Percentiles rank a stretch among this genome's conserved stretches.
Evolutionary conservation across 1,139 yeast species (phyloP).

Genomic region (Hanseniaspora sp.): DNA sequence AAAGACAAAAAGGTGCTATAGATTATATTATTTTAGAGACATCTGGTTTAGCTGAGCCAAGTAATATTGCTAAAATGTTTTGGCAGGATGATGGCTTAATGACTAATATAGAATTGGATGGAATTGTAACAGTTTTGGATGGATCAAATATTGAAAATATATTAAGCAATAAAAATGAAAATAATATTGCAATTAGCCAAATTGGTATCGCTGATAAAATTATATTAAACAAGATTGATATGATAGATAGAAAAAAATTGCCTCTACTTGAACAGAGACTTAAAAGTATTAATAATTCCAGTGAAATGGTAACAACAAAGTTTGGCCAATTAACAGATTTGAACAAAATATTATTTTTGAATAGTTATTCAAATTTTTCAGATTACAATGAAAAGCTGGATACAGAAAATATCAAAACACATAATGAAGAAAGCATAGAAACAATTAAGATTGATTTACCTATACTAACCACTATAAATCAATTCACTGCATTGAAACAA

Average conservation of each 20-base stretch:
- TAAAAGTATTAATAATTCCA: constrained; percentile 50
- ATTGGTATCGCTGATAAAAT: constrained; percentile 81
- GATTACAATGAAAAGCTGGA: constrained; percentile 23
- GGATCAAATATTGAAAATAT: constrained; percentile 55
- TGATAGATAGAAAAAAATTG: constrained; percentile 28
- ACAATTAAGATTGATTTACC: constrained; percentile 26
- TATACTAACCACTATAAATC: constrained; percentile 20
- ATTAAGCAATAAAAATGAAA: constrained; percentile 53
- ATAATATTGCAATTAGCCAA: constrained; percentile 81
- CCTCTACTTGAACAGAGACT: constrained; percentile 34
- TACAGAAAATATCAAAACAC: constrained; percentile 23
- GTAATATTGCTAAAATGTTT: constrained; percentile 90
- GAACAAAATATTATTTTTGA: constrained; percentile 56
- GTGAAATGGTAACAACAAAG: constrained; percentile 55
- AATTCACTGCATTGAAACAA: constrained; percentile 21
- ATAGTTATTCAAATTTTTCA: constrained; percentile 35
- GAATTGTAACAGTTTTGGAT: constrained; percentile 86
- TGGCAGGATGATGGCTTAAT: constrained; percentile 89
- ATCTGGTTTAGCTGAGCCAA: constrained; percentile 97
- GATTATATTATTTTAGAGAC: constrained; percentile 89
- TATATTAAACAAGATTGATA: constrained; percentile 66
- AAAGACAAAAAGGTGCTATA: constrained; percentile 57
- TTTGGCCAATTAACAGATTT: constrained; percentile 58
- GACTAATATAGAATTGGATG: constrained; percentile 79
- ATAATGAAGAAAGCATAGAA: constrained; percentile 43